Evolutionary conservation across 2,329 filamentous ascomycete genomes (phyloP).

Genomic region (Tricladium varicosporioides): DNA sequence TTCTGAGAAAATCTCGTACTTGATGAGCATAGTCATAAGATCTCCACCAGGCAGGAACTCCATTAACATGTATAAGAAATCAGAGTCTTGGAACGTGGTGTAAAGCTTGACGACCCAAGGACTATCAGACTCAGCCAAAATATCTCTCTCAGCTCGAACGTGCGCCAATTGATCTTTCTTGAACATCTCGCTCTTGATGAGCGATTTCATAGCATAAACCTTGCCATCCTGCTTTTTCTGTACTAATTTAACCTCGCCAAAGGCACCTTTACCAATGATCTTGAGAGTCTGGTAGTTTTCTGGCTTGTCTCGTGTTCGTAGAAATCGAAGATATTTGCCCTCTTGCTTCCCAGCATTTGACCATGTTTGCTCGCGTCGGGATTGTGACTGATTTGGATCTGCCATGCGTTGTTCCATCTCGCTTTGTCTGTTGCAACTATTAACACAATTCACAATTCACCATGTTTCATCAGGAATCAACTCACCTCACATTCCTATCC

Average conservation of each 20-base stretch:
- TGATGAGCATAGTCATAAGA: conserved; percentile 99
- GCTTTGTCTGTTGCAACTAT: conserved; percentile 63
- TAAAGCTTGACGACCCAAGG: conserved; percentile 99
- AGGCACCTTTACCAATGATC: conserved; percentile 98
- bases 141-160: conserved; percentile 95
- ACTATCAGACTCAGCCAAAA: conserved; percentile 97
- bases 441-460: neutral
- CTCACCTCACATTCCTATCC: conserved; percentile 89
- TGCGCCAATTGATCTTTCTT: conserved; percentile 98
- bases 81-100: conserved; percentile 94
- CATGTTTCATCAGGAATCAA: conserved; percentile 10
- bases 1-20: conserved; percentile 99
- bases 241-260: conserved; percentile 96
- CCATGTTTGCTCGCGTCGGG: conserved; percentile 80
- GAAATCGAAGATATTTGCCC: conserved; percentile 87
- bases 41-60: conserved; percentile 98
- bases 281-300: conserved; percentile 96
- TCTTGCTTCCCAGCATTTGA: conserved; percentile 84
- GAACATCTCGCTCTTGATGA: conserved; percentile 99
- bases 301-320: conserved; percentile 88
- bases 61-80: conserved; percentile 99
- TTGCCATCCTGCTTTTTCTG: conserved; percentile 95
- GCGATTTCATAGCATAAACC: conserved; percentile 96
- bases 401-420: conserved; percentile 85
- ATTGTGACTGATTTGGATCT: conserved; percentile 71